Percentiles rank a stretch among this genome's conserved stretches.
Evolutionary conservation across 441 rosid genomes (phyloP).

Genomic region (Populus hybrid): DNA sequence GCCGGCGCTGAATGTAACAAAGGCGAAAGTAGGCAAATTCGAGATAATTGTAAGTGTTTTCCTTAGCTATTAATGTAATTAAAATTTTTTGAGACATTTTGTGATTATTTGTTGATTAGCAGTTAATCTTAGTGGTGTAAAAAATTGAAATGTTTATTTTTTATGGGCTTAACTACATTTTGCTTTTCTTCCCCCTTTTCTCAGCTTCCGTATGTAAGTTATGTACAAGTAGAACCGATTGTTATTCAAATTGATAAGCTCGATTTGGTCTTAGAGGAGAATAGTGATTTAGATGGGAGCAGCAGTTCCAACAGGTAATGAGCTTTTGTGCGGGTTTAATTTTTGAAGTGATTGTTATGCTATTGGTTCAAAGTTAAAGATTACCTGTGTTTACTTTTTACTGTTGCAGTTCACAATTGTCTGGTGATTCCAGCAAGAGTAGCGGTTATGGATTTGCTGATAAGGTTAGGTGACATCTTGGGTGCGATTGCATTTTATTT

Average conservation of each 20-base stretch:
- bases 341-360: constrained; percentile 7
- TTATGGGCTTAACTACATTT: neutral
- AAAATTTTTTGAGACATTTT: neutral
- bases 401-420: constrained; percentile 52
- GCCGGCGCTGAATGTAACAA: constrained; percentile 83
- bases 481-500: neutral
- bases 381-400: constrained; percentile 6
- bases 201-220: constrained; percentile 89
- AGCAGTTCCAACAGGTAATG: constrained; percentile 61
- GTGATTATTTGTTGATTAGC: neutral
- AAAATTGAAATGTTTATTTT: neutral
- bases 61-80: neutral
- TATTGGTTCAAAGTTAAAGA: neutral
- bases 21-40: constrained; percentile 86
- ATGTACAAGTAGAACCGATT: constrained; percentile 87
- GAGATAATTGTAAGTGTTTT: constrained; percentile 67
- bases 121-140: neutral
- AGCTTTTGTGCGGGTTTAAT: neutral
- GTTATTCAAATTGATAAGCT: constrained; percentile 90
- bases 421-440: constrained; percentile 63
- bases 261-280: constrained; percentile 97
- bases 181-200: neutral
- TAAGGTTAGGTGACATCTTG: constrained; percentile 57
- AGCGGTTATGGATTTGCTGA: constrained; percentile 97
- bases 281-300: constrained; percentile 54